A percentile compares a stretch with the other conserved stretches of the same genome.
phyloP scores from a whole-genome alignment of 495 filamentous ascomycete genomes.

The Cercophora sp. region DNA sequence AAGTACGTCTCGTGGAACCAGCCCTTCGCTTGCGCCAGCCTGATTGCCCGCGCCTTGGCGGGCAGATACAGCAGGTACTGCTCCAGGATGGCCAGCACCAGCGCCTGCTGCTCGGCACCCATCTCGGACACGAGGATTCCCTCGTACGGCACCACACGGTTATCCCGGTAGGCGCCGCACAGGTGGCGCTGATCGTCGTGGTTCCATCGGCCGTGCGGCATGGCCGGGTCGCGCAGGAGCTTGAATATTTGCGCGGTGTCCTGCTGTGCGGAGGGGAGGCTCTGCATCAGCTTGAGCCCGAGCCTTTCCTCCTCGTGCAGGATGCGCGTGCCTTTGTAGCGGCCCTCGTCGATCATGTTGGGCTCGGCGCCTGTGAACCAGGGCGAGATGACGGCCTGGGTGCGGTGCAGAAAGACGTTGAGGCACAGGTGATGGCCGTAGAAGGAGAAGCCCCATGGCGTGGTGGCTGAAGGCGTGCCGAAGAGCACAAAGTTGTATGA shows the following conservation, averaged over 20 bases:
- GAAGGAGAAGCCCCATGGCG: slow-evolving; percentile 68
- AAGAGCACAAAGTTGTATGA: slow-evolving; percentile 69
- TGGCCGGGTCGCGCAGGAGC: slow-evolving; percentile 52
- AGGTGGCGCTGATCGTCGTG: slow-evolving; percentile 69
- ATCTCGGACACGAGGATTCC: slow-evolving; percentile 53
- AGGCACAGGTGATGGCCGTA: slow-evolving; percentile 76
- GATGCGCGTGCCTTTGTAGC: slow-evolving; percentile 56
- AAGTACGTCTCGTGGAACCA: slow-evolving; percentile 67
- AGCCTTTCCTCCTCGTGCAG: slow-evolving; percentile 61
- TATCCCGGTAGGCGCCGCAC: slow-evolving; percentile 72
- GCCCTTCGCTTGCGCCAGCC: slow-evolving; percentile 47
- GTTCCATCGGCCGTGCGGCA: slow-evolving; percentile 70
- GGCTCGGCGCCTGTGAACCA: slow-evolving; percentile 78
- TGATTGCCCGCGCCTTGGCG: slow-evolving; percentile 41
- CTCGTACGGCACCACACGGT: slow-evolving; percentile 71
- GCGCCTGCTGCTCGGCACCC: slow-evolving; percentile 40
- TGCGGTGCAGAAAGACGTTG: slow-evolving; percentile 57
- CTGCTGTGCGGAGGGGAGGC: slow-evolving; percentile 46
- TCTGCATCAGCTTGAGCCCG: slow-evolving; percentile 65
- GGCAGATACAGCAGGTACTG: slow-evolving; percentile 66
- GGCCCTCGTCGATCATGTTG: slow-evolving; percentile 64
- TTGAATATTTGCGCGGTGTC: slow-evolving; percentile 52
- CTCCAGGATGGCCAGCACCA: slow-evolving; percentile 52
- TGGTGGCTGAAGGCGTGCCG: slow-evolving; percentile 49
- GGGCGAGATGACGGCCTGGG: slow-evolving; percentile 60